Conservation (phyloP, 2,329 filamentous ascomycete species). For the Ilyonectria sp. region DNA sequence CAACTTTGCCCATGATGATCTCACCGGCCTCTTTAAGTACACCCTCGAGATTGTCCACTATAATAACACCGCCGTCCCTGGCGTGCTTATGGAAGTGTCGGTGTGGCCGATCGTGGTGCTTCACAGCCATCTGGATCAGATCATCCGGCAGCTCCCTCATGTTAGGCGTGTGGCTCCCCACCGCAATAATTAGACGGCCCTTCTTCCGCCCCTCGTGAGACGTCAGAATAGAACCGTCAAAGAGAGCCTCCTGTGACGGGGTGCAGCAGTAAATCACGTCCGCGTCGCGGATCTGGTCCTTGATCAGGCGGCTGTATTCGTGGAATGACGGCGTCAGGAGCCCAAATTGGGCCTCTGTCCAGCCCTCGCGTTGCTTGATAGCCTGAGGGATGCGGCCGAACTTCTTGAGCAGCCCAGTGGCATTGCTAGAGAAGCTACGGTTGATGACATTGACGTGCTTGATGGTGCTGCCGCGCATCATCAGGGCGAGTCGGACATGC, state of each 20-base stretch:
- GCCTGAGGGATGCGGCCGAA: constrained; percentile 61
- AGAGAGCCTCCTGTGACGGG: constrained; percentile 80
- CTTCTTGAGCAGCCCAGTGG: constrained; percentile 64
- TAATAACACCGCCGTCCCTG: constrained; percentile 74
- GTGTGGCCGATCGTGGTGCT: constrained; percentile 59
- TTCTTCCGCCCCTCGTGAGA: constrained; percentile 78
- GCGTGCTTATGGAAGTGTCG: constrained; percentile 79
- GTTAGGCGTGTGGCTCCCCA: constrained; percentile 77
- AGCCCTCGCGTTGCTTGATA: constrained; percentile 72
- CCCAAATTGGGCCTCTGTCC: constrained; percentile 77
- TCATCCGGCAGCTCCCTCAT: constrained; percentile 90
- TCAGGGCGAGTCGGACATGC: constrained; percentile 88
- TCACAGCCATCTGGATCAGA: constrained; percentile 75
- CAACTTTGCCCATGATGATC: constrained; percentile 82
- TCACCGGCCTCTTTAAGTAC: constrained; percentile 90
- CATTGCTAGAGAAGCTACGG: constrained; percentile 75
- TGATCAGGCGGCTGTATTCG: constrained; percentile 76
- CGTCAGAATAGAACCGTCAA: constrained; percentile 81
- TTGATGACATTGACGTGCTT: constrained; percentile 89
- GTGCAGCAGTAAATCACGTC: constrained; percentile 94
- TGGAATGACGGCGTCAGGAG: constrained; percentile 79
- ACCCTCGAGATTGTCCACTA: constrained; percentile 84
- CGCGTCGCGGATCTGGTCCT: constrained; percentile 78
- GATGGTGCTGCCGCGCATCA: constrained; percentile 79
- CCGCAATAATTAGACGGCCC: constrained; percentile 79